Base-by-base conservation (phyloP, 2,329 filamentous ascomycete genomes). In the Claviceps sp. region DNA sequence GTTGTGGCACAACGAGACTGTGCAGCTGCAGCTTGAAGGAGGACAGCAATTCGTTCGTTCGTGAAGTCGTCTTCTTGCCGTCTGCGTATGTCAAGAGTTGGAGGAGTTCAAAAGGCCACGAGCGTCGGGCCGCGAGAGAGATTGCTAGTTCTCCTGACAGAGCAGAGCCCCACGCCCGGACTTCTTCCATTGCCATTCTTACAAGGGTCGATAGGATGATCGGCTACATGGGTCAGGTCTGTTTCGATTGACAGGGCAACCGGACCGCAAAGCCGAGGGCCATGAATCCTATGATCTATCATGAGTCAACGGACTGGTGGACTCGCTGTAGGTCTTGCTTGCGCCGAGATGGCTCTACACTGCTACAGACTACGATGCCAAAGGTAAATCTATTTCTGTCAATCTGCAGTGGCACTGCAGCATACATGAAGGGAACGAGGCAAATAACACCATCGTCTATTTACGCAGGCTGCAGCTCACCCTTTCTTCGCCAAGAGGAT, bases 401-500 rank as follows among this genome's bases (percentile, higher is more conserved):
- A 34, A 34, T 2, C 2, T 34, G 30, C 30, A 34, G 30, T 34
- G 10, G 11, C 10, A 34, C 30, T 34, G 30, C 30, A 34, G 30
- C 10, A 34, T 4, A 30, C 26, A 34, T 34, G 3, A 34, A 34
- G 3, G 4, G 30, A 34, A 34, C 30, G 30, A 34, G 30, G 30
- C 10, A 4, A 11, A 11, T 34, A 34, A 34, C 30, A 34, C 10
- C 30, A 34, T 34, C 30, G 30, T 11, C 30, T 34, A 34, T 11
- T 34, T 34, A 34, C 30, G 30, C 30, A 34, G 30, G 30, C 30
- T 34, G 16, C 42, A 51, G 30, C 40, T 54, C 50, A 59, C 39
- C 46, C 53, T 58, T 69, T 72, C 62, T 73, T 73, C 16, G 78
- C 78, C 69, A 83, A 68, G 44, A 84, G 60, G 48, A 84, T 66